Conservation (phyloP, 2,329 filamentous ascomycete species). For the Pseudogymnoascus pannorum region DNA sequence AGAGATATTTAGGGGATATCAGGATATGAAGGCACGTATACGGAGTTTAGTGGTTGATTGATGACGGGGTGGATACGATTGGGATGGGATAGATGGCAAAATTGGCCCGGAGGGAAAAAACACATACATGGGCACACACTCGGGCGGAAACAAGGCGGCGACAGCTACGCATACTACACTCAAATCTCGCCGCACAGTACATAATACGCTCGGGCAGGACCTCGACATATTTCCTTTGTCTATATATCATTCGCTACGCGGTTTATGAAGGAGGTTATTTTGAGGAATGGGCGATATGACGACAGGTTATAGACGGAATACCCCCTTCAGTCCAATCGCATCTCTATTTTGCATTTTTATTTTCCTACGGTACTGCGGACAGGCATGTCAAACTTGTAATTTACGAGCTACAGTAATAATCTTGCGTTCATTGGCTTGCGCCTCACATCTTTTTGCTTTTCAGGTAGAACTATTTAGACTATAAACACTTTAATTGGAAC, state of each 20-base stretch:
- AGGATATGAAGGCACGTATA: slow-evolving; percentile 2
- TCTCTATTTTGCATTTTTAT: slow-evolving; percentile 4
- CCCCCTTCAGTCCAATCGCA: slow-evolving; percentile 5
- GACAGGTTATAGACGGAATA: slow-evolving; percentile 8
- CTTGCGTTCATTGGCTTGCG: slow-evolving; percentile 1
- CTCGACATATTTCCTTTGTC: slow-evolving; percentile 2
- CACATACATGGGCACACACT: not conserved
- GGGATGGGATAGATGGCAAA: slow-evolving; percentile 2
- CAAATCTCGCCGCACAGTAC: not conserved
- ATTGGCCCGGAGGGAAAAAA: slow-evolving; percentile 3
- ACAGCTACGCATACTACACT: slow-evolving; percentile 1
- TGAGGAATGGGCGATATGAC: slow-evolving; percentile 3
- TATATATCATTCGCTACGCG: slow-evolving; percentile 5
- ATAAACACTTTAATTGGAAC: slow-evolving; percentile 8
- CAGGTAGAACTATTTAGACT: slow-evolving; percentile 5
- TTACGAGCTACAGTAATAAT: slow-evolving; percentile 6
- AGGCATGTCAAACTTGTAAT: slow-evolving; percentile 6
- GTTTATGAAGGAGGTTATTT: slow-evolving; percentile 6
- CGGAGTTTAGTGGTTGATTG: not conserved
- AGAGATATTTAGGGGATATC: not conserved
- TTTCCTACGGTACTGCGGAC: slow-evolving; percentile 3
- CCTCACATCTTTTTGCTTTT: not conserved
- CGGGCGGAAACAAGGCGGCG: not conserved
- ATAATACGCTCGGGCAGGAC: slow-evolving; percentile 4
- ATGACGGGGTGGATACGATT: not conserved